phyloP scores from a whole-genome alignment of 1,284 basidiomycete genomes.

The Puccinia coronata region DNA sequence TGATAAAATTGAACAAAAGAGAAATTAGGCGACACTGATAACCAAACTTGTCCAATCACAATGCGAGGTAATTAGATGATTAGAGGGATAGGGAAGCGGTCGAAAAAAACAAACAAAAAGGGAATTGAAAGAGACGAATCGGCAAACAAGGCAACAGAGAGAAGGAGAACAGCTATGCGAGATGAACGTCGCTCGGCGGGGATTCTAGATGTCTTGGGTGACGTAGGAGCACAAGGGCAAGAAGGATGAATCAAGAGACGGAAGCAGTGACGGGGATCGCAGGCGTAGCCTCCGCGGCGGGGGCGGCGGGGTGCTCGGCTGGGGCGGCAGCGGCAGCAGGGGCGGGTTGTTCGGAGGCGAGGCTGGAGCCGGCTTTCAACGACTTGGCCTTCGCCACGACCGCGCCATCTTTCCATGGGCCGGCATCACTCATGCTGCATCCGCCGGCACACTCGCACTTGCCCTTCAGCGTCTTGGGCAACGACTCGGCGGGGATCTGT shows the following conservation, averaged over 20 bases:
- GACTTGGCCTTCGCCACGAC: conserved; percentile 55
- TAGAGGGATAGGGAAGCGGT: background rate
- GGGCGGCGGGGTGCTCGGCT: background rate
- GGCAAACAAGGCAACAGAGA: background rate
- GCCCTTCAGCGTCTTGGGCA: conserved; percentile 85
- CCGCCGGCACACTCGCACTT: conserved; percentile 75
- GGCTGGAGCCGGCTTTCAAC: conserved; percentile 32
- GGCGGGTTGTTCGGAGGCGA: background rate
- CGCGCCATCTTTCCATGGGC: conserved; percentile 76
- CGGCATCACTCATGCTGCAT: conserved; percentile 84
- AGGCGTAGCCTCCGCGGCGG: background rate
- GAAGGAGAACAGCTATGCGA: background rate
- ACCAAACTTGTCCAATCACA: background rate
- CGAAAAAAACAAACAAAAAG: background rate
- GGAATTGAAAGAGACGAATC: conserved; percentile 16
- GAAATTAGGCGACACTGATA: background rate
- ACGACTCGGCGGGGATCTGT: conserved; percentile 79
- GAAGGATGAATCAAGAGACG: background rate
- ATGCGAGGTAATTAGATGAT: background rate
- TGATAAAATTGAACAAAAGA: background rate
- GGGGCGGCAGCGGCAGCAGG: background rate
- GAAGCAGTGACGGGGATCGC: background rate
- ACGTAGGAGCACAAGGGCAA: background rate
- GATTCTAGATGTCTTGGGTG: background rate
- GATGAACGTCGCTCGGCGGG: background rate